Evolutionary conservation across 306 rosid species (phyloP).

Genomic region (Medicago arabica): DNA sequence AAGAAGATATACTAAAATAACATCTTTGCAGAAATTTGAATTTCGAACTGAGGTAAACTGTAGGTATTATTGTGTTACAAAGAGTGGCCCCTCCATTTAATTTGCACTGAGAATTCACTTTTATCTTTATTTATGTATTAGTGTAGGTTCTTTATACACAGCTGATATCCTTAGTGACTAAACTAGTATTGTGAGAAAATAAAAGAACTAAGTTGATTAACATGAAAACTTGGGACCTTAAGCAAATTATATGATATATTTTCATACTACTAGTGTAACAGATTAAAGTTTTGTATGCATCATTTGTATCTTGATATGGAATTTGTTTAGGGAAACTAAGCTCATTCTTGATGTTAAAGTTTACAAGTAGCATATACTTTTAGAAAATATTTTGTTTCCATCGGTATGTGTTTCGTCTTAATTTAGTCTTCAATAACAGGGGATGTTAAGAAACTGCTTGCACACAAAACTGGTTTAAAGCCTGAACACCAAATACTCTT

Average conservation of each 20-base stretch:
- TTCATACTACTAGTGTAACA: neutral
- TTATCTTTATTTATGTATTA: neutral
- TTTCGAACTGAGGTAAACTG: neutral
- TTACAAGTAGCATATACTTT: conserved; percentile 9
- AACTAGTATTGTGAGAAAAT: conserved; percentile 7
- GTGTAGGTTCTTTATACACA: neutral
- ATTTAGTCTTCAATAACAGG: conserved; percentile 52
- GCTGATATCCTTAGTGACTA: neutral
- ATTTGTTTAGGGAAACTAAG: conserved; percentile 9
- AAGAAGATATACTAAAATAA: neutral
- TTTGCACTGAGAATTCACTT: neutral
- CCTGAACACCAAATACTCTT: conserved; percentile 72
- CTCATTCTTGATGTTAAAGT: neutral
- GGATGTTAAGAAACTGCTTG: conserved; percentile 68
- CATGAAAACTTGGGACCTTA: conserved; percentile 6
- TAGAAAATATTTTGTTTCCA: conserved; percentile 17
- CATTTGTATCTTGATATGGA: conserved; percentile 23
- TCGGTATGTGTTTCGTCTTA: conserved; percentile 37
- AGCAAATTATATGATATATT: conserved; percentile 13
- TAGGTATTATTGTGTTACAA: neutral
- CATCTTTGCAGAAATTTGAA: neutral
- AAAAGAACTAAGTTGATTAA: conserved; percentile 11
- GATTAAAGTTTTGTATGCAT: conserved; percentile 4
- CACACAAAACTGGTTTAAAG: conserved; percentile 68
- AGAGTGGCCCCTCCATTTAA: neutral